Evolutionary conservation across 2,329 filamentous ascomycete genomes (phyloP), one percentile per base, ranked within the genome.

Genomic region (Microdochium trichocladiopsis): DNA sequence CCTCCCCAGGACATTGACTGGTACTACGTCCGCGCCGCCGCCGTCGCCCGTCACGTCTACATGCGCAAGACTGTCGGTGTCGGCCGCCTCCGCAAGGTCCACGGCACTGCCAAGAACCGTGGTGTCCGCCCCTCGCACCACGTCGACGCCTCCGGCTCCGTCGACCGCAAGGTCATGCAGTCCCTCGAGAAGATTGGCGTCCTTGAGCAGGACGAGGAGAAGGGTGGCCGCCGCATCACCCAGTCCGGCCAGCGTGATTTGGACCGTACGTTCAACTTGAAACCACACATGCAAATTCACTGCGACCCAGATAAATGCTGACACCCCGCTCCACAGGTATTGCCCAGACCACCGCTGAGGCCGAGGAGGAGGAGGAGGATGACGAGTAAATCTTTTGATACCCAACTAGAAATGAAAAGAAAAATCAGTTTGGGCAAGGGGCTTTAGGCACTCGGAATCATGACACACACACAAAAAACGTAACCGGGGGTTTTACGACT

Each of bases 11-110:
- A 92, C 76, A 90, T 92, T 72, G 94, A 99, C 84, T 99, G 94
- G 94, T 95, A 85, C 82, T 89, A 86, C 77, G 75, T 85, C 73
- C 92, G 94, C 72, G 92, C 93, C 68, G 94, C 94, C 67, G 86
- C 93, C 63, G 87, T 99, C 72, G 94, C 94, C 70, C 91, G 92
- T 72, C 93, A 97, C 83, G 87, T 99, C 82, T 99, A 99, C 84
- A 83, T 99, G 75, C 89, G 94, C 81, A 99, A 99, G 85, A 96
- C 92, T 60, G 92, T 99, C 72, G 94, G 94, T 83, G 90, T 99
- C 66, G 94, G 94, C 78, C 91, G 94, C 72, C 86, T 99, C 67
- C 88, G 93, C 76, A 96, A 95, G 82, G 88, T 88, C 62, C 94
- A 99, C 85, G 94, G 91, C 68, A 88, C 84, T 66, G 88, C 88